Evolutionary conservation across 23 red algal species (phyloP).

Genomic region (Porphyridium purpureum): DNA sequence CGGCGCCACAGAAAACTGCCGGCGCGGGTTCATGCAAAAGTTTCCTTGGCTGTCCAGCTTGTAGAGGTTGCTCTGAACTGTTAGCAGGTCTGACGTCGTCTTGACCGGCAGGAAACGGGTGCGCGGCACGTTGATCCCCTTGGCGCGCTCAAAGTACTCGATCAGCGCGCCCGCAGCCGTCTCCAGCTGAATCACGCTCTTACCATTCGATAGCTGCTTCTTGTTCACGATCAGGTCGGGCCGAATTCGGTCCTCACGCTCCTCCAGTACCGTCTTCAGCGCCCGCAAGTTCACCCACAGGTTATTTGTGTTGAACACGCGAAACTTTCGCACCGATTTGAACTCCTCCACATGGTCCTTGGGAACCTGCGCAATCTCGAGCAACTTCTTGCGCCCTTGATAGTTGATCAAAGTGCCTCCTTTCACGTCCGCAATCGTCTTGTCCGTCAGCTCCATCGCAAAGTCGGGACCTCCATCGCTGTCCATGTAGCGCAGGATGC

Average conservation of each 20-base stretch:
- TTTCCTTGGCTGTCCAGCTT: slow-evolving; percentile 11
- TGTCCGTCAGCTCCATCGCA: slow-evolving; percentile 14
- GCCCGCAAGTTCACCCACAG: slow-evolving; percentile 17
- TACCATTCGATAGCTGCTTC: slow-evolving; percentile 10
- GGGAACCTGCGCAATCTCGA: slow-evolving; percentile 18
- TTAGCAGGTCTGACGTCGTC: slow-evolving; percentile 18
- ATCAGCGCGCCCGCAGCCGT: slow-evolving; percentile 25
- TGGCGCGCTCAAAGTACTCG: slow-evolving; percentile 7
- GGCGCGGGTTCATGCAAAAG: slow-evolving; percentile 8
- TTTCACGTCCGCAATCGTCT: slow-evolving; percentile 11
- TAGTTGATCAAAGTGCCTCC: slow-evolving; percentile 22
- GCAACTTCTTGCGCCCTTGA: slow-evolving; percentile 4
- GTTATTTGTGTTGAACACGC: slow-evolving; percentile 26
- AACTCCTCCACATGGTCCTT: slow-evolving; percentile 26
- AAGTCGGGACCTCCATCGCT: slow-evolving; percentile 8
- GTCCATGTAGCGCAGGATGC: slow-evolving; percentile 9
- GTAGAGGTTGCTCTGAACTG: slow-evolving; percentile 24
- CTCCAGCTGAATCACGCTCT: slow-evolving; percentile 19
- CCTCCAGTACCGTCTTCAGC: slow-evolving; percentile 6
- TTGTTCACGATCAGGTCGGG: slow-evolving; percentile 20
- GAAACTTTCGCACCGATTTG: slow-evolving; percentile 15
- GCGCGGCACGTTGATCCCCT: slow-evolving; percentile 25
- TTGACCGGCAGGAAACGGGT: slow-evolving; percentile 23
- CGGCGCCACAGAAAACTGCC: slow-evolving; percentile 6
- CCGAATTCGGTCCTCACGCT: slow-evolving; percentile 7